A percentile compares a stretch with the other conserved stretches of the same genome.
Evolutionary conservation across 208 protist genomes (phyloP).

Genomic region (Phytomonas francai): DNA sequence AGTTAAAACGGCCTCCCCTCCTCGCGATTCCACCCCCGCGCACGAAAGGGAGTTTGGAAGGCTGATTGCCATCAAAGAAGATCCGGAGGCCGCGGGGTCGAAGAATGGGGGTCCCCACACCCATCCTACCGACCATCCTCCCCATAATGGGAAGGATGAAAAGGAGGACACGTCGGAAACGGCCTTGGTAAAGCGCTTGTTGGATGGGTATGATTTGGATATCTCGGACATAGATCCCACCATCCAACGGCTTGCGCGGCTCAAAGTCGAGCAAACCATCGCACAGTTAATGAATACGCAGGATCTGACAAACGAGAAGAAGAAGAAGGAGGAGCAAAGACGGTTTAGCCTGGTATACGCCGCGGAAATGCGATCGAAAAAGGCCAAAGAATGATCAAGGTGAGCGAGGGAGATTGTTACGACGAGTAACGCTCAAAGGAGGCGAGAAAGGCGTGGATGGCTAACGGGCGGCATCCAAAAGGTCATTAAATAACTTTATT

Average conservation of each 20-base stretch:
- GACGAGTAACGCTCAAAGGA: too few relatives aligned
- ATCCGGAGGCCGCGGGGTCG: background rate
- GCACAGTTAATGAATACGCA: conserved; percentile 27
- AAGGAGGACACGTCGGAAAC: conserved; percentile 14
- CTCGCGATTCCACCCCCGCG: background rate
- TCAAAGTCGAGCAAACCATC: conserved; percentile 40
- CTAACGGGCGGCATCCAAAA: background rate
- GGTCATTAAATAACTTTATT: background rate
- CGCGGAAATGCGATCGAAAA: conserved; percentile 19
- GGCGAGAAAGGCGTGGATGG: too few relatives aligned
- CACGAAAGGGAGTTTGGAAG: conserved; percentile 23
- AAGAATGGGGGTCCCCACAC: too few relatives aligned
- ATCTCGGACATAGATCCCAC: conserved; percentile 31
- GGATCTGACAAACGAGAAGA: background rate
- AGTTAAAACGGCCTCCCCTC: background rate
- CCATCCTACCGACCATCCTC: background rate
- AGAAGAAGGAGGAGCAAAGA: conserved; percentile 17
- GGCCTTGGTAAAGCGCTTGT: conserved; percentile 37
- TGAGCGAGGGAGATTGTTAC: too few relatives aligned
- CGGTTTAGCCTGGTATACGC: conserved; percentile 31
- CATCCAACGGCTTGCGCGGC: conserved; percentile 38
- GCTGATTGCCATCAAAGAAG: conserved; percentile 18
- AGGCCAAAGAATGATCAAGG: conserved; percentile 19
- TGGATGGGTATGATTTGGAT: conserved; percentile 40
- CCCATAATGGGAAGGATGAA: background rate